Percentiles rank a stretch among this genome's conserved stretches.
phyloP scores from a whole-genome alignment of 768 basidiomycete species.

The Auriscalpium orientale region DNA sequence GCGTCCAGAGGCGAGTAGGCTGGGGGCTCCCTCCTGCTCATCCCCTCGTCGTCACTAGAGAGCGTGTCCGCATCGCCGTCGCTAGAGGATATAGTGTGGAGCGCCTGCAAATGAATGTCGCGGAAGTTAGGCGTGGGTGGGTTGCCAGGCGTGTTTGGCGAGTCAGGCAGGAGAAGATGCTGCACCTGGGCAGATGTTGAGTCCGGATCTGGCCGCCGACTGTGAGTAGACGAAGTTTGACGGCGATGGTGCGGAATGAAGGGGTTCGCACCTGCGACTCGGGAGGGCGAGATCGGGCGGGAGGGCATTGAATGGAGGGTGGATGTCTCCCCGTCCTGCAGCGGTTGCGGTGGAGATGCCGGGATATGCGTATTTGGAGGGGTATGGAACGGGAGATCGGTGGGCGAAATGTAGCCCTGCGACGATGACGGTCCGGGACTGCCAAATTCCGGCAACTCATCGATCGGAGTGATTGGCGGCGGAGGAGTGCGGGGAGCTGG shows the following conservation, averaged over 20 bases:
- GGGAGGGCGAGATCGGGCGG: constrained; percentile 44
- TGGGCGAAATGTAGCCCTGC: constrained; percentile 51
- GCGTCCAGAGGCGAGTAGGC: constrained; percentile 87
- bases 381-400: constrained; percentile 55
- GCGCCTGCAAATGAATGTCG: constrained; percentile 75
- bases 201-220: constrained; percentile 56
- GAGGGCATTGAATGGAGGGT: constrained; percentile 36
- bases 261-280: constrained; percentile 74
- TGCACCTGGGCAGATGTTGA: constrained; percentile 58
- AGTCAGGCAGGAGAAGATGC: constrained; percentile 53
- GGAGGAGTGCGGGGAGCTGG: constrained; percentile 42
- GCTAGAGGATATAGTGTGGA: constrained; percentile 25
- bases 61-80: constrained; percentile 1
- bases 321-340: constrained; percentile 18
- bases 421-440: constrained; percentile 49
- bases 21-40: constrained; percentile 64
- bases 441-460: constrained; percentile 46
- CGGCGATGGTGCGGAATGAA: constrained; percentile 67
- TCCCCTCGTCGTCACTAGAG: constrained; percentile 25
- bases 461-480: constrained; percentile 73
- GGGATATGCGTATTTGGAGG: constrained; percentile 43
- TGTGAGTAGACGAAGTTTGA: constrained; percentile 56
- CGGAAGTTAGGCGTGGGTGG: constrained; percentile 79
- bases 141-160: constrained; percentile 61
- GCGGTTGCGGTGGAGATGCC: constrained; percentile 28